Evolutionary conservation across 805 yeast genomes (phyloP).

Genomic region (Lipomyces spencermartinsiae): DNA sequence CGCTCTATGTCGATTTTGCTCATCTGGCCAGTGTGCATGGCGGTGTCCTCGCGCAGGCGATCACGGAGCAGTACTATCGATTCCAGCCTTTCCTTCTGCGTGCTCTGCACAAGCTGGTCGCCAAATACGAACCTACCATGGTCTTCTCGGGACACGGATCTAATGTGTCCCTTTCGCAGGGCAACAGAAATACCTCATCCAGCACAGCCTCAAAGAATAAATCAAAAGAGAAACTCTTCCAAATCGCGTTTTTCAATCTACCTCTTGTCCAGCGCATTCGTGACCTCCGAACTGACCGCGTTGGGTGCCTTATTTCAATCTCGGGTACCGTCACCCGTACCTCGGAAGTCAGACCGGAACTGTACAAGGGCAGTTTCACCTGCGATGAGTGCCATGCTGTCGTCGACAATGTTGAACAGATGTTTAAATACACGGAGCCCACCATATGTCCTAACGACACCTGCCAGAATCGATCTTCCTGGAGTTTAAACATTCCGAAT

Average conservation of each 20-base stretch:
- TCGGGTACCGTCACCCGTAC: constrained; percentile 97
- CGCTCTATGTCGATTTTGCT: constrained; percentile 83
- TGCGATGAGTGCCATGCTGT: constrained; percentile 88
- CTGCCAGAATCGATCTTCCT: constrained; percentile 83
- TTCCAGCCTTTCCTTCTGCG: constrained; percentile 82
- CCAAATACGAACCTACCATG: constrained; percentile 75
- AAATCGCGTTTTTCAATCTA: constrained; percentile 84
- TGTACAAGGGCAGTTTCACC: constrained; percentile 81
- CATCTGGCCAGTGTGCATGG: constrained; percentile 70
- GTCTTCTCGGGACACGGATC: constrained; percentile 43
- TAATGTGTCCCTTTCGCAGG: constrained; percentile 1
- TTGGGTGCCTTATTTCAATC: constrained; percentile 82
- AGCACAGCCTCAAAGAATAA: constrained; percentile 45
- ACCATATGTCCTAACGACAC: constrained; percentile 86
- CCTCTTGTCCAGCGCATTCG: constrained; percentile 85
- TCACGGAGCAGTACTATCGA: constrained; percentile 89
- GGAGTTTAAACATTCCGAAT: constrained; percentile 83
- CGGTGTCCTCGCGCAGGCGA: constrained; percentile 87
- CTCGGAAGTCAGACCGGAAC: constrained; percentile 94
- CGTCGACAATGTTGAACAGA: constrained; percentile 89
- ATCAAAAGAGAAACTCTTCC: constrained; percentile 76
- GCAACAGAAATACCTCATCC: constrained; percentile 15
- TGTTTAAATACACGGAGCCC: constrained; percentile 93
- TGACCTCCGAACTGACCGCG: constrained; percentile 85
- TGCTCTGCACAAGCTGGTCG: constrained; percentile 76